These are phyloP conservation scores for Trichoderma sp. DNA, from an alignment of 2,329 filamentous ascomycete genomes.

Conservation along the genomic window DNA sequence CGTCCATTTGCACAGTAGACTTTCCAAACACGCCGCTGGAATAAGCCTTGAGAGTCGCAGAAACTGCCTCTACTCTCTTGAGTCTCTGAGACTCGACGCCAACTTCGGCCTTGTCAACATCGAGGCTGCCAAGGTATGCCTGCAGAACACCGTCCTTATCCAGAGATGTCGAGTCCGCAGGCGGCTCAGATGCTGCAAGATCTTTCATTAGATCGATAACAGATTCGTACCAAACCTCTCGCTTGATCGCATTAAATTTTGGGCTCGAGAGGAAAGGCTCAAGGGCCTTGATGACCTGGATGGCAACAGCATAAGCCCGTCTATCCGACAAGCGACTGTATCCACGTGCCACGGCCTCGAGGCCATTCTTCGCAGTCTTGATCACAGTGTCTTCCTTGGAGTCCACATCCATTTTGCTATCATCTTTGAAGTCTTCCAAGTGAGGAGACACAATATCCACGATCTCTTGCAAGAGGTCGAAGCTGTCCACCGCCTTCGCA, in stretches of 20 bases:
- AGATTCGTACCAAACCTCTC: constrained; percentile 52
- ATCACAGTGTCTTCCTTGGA: constrained; percentile 44
- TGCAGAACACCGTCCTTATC: constrained; percentile 26
- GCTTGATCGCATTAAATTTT: constrained; percentile 43
- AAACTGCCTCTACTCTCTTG: constrained; percentile 45
- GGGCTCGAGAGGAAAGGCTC: constrained; percentile 39
- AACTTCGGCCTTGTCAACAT: constrained; percentile 43
- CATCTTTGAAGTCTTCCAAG: constrained; percentile 55
- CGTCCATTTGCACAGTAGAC: constrained; percentile 24
- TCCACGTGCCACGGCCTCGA: constrained; percentile 50
- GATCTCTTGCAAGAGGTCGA: constrained; percentile 68
- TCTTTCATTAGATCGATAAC: constrained; percentile 47
- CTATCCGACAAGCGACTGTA: constrained; percentile 44
- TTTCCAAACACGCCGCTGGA: constrained; percentile 43
- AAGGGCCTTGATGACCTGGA: constrained; percentile 39
- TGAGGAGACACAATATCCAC: constrained; percentile 60
- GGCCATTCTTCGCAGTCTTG: constrained; percentile 46
- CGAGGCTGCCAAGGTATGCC: constrained; percentile 46
- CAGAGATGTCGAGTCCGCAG: constrained; percentile 23
- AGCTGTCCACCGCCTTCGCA: constrained; percentile 62
- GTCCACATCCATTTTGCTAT: constrained; percentile 69
- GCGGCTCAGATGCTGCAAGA: constrained; percentile 28
- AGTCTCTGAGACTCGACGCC: constrained; percentile 52
- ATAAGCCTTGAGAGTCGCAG: constrained; percentile 41
- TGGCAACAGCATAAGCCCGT: constrained; percentile 37